These are phyloP conservation scores for Elsinoe batatas DNA, from an alignment of 2,329 filamentous ascomycete species.

Conservation along the genomic window DNA sequence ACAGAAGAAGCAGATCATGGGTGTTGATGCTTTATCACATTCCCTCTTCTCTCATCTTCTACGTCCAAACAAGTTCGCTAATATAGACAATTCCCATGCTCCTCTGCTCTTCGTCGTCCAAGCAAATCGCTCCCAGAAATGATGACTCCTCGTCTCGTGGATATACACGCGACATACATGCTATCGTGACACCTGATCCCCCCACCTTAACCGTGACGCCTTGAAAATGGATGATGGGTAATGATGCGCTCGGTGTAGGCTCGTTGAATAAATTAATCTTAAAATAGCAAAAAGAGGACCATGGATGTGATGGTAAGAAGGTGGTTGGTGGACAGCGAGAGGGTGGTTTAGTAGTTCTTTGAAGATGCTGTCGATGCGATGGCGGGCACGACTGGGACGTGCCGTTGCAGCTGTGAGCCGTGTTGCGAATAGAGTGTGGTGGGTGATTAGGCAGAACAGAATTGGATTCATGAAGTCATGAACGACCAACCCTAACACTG, in stretches of 20 bases:
- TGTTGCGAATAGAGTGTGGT: not conserved
- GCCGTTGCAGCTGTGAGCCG: not conserved
- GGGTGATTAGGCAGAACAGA: no score
- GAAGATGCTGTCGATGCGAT: not conserved
- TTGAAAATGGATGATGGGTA: not conserved
- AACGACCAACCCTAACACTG: not conserved
- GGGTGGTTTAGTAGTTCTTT: not conserved
- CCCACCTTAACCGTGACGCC: not conserved
- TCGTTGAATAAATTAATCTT: not conserved
- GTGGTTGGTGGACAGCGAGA: not conserved
- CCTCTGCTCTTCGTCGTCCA: not conserved
- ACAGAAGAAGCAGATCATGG: not conserved
- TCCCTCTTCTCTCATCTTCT: not conserved
- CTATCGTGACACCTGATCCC: not conserved
- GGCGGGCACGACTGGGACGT: constrained; percentile 1
- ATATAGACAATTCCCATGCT: constrained; percentile 5
- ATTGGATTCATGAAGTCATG: not conserved
- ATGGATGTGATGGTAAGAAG: not conserved
- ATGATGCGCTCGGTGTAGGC: not conserved
- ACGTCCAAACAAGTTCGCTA: not conserved
- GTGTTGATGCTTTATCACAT: not conserved
- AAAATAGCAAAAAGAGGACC: not conserved
- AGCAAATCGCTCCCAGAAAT: not conserved
- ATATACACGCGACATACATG: constrained; percentile 7
- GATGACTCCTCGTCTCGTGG: not conserved